Evolutionary conservation across 164 flowering plant species (phyloP).

Genomic region (Platanus orientalis): DNA sequence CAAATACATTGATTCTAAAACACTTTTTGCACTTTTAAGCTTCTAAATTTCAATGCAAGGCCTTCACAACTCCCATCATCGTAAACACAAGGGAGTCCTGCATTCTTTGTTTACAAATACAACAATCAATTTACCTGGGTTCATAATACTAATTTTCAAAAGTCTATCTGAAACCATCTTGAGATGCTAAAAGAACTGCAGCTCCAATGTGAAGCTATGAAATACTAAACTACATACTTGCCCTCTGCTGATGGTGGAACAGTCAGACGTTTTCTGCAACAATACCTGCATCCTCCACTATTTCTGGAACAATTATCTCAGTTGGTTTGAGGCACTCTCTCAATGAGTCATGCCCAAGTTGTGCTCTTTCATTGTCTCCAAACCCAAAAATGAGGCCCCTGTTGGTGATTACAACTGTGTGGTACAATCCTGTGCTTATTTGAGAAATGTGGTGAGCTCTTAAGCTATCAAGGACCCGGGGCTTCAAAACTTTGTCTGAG

Average conservation of each 20-base stretch:
- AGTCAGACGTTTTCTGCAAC: not conserved
- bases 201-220: no score
- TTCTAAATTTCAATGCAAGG: no score
- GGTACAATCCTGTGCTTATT: slow-evolving; percentile 87
- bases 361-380: slow-evolving; percentile 93
- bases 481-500: slow-evolving; percentile 67
- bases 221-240: no score
- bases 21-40: no score
- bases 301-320: slow-evolving; percentile 45
- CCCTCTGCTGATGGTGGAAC: not conserved
- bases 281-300: not conserved
- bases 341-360: slow-evolving; percentile 76
- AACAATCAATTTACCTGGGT: no score
- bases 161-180: not conserved
- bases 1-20: no score
- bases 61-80: no score
- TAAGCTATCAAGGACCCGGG: slow-evolving; percentile 64
- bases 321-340: slow-evolving; percentile 78
- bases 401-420: slow-evolving; percentile 66
- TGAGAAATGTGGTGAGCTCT: slow-evolving; percentile 69
- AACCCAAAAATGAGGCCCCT: slow-evolving; percentile 74
- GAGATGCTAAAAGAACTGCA: not conserved
- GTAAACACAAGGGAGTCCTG: no score
- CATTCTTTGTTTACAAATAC: no score
- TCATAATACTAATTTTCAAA: not conserved